Percentiles rank a stretch among this genome's conserved stretches.
Conservation (phyloP, 164 flowering plant genomes). For the Magnolia sinica region DNA sequence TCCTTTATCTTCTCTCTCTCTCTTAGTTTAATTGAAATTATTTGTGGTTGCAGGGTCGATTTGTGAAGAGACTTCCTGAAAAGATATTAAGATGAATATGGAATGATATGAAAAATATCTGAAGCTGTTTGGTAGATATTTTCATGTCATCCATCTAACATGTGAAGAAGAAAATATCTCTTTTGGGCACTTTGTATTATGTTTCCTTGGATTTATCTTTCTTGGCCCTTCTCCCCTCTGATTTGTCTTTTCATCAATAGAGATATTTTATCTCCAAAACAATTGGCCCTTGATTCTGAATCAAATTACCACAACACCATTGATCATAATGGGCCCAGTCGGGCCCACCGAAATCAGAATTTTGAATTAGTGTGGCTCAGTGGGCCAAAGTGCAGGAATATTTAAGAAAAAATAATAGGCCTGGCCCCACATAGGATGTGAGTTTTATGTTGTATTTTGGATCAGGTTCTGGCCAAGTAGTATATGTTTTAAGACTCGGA, state of each 20-base stretch:
- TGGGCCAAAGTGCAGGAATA: too few relatives aligned
- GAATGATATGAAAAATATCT: not conserved
- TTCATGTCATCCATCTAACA: not conserved
- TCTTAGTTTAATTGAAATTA: not conserved
- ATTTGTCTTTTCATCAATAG: not conserved
- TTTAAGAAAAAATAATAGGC: too few relatives aligned
- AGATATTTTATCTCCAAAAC: too few relatives aligned
- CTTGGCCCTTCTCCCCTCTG: not conserved
- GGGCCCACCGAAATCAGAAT: too few relatives aligned
- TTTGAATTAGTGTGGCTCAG: too few relatives aligned
- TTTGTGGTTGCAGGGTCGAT: slow-evolving; percentile 45
- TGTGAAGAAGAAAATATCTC: not conserved
- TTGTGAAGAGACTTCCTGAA: slow-evolving; percentile 38
- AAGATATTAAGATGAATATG: not conserved
- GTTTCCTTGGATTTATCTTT: not conserved
- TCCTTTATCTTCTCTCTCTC: not conserved
- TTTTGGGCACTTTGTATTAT: not conserved
- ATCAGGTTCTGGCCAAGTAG: too few relatives aligned
- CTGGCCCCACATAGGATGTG: too few relatives aligned
- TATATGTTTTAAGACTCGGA: too few relatives aligned
- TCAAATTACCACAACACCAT: too few relatives aligned
- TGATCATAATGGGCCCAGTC: too few relatives aligned
- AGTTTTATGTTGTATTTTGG: too few relatives aligned
- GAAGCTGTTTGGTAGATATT: not conserved
- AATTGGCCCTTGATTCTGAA: too few relatives aligned